Percentiles rank a stretch among this genome's conserved stretches.
Conservation (phyloP, 148 eudicot species). For the Fallopia convolvulus region DNA sequence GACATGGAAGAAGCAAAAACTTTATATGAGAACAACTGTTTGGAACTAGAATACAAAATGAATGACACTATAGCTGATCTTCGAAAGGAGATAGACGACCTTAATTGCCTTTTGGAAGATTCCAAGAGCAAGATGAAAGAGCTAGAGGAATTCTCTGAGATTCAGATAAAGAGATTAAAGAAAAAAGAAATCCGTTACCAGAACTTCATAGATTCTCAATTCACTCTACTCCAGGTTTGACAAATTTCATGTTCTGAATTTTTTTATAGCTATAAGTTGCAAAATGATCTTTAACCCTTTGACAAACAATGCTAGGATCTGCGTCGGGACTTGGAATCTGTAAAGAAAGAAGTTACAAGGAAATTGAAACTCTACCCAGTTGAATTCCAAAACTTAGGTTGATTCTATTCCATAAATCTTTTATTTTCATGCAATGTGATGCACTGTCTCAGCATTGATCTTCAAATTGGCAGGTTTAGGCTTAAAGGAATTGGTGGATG, state of each 20-base stretch:
- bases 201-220: slow-evolving; percentile 57
- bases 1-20: slow-evolving; percentile 44
- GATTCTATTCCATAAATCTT: slow-evolving; percentile 5
- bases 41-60: slow-evolving; percentile 45
- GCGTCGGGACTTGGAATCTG: slow-evolving; percentile 42
- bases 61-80: slow-evolving; percentile 41
- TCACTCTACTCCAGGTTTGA: slow-evolving; percentile 50
- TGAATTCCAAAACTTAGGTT: slow-evolving; percentile 73
- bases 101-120: slow-evolving; percentile 48
- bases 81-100: slow-evolving; percentile 54
- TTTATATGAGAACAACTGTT: slow-evolving; percentile 39
- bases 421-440: slow-evolving; percentile 11
- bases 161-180: slow-evolving; percentile 47
- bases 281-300: background rate
- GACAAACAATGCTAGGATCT: slow-evolving; percentile 33
- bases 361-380: slow-evolving; percentile 39
- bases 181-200: slow-evolving; percentile 52
- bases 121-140: slow-evolving; percentile 62
- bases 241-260: background rate
- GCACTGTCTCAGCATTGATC: slow-evolving; percentile 12
- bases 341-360: slow-evolving; percentile 55
- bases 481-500: slow-evolving; percentile 62
- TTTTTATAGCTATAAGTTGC: background rate
- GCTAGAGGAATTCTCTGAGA: slow-evolving; percentile 58
- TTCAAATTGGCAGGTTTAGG: slow-evolving; percentile 42